These are phyloP conservation scores for Platanthera guangdongensis DNA, from an alignment of 106 monocot genomes.

Conservation along the genomic window DNA sequence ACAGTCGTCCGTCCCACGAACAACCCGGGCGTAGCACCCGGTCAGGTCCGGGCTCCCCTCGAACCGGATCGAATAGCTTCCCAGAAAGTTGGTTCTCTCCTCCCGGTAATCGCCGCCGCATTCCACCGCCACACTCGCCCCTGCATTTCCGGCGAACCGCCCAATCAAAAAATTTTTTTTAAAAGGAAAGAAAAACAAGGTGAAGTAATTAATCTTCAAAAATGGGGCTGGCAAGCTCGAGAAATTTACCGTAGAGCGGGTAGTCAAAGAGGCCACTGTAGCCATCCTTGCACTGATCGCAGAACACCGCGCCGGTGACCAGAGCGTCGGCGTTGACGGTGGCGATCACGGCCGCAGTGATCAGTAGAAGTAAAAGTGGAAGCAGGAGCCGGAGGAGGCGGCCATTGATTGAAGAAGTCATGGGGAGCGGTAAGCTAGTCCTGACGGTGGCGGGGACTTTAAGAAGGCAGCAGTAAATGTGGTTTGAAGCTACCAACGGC, in stretches of 20 bases:
- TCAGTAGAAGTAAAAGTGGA: neutral
- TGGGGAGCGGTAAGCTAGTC: neutral
- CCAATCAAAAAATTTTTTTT: neutral
- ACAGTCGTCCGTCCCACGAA: conserved; percentile 28
- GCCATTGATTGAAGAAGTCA: neutral
- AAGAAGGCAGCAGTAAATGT: neutral
- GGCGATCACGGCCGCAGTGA: neutral
- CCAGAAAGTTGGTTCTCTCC: conserved; percentile 52
- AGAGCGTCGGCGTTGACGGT: conserved; percentile 27
- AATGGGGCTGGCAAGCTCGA: too few relatives aligned
- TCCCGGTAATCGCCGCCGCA: conserved; percentile 44
- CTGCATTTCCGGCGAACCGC: conserved; percentile 4
- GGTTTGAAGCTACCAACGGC: neutral
- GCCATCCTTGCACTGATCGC: conserved; percentile 81
- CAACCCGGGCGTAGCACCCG: conserved; percentile 43
- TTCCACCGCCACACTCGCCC: conserved; percentile 54
- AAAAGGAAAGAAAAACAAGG: neutral
- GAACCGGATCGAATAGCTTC: conserved; percentile 41
- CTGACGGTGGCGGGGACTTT: neutral
- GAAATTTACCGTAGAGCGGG: conserved; percentile 38
- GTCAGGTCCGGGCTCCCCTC: conserved; percentile 52
- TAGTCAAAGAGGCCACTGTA: conserved; percentile 54
- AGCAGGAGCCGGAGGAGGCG: neutral
- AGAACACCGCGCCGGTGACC: conserved; percentile 70
- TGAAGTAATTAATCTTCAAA: too few relatives aligned